A percentile compares a stretch with the other conserved stretches of the same genome.
Conservation (phyloP, 129 eudicot genomes). For the Arctium lappa region DNA sequence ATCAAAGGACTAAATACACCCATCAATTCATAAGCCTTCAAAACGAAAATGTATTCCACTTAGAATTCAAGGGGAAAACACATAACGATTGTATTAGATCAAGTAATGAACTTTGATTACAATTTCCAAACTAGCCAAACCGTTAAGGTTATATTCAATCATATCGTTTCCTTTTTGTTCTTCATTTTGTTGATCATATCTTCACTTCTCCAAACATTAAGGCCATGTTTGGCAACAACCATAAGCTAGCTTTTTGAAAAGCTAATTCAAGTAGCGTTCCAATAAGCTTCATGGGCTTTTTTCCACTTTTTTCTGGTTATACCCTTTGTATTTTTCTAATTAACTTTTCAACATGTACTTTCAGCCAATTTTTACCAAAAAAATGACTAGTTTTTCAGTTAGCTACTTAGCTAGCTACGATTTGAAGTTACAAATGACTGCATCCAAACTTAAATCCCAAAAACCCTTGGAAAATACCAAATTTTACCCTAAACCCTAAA, state of each 20-base stretch:
- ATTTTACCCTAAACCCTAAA: neutral
- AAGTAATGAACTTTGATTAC: neutral
- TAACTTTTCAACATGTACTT: neutral
- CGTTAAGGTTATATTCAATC: neutral
- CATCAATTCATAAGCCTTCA: constrained; percentile 75
- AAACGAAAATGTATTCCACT: constrained; percentile 28
- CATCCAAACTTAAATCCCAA: neutral
- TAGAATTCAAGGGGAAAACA: neutral
- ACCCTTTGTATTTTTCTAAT: neutral
- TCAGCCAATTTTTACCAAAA: no score
- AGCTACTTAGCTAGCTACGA: no score
- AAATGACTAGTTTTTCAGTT: no score
- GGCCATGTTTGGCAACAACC: neutral
- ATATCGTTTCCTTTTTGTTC: neutral
- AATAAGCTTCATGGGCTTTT: neutral
- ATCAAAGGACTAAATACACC: constrained; percentile 47
- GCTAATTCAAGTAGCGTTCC: neutral
- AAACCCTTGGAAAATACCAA: neutral
- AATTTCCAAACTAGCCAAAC: constrained; percentile 3
- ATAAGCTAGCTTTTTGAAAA: neutral
- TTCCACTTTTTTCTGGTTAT: neutral
- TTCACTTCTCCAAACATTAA: neutral
- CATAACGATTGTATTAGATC: neutral
- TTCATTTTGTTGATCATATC: no score
- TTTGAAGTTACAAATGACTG: neutral